A percentile compares a stretch with the other conserved stretches of the same genome.
Conservation (phyloP, 257 asterid genomes). For the Gentiana dahurica region DNA sequence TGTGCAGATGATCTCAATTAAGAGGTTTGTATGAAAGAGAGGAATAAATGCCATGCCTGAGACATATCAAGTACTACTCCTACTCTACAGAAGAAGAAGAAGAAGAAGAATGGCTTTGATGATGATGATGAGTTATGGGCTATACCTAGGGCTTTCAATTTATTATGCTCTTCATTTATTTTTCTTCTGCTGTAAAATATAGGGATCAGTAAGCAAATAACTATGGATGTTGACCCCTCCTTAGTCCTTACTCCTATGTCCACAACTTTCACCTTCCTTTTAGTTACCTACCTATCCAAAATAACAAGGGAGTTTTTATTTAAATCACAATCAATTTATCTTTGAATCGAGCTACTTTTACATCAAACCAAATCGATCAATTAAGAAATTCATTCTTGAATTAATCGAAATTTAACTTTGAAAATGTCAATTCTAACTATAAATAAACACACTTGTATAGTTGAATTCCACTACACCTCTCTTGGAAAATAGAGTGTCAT, state of each 20-base stretch:
- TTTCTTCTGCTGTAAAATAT: constrained; percentile 44
- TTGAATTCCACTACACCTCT: no score
- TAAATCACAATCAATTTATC: no score
- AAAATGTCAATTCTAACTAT: no score
- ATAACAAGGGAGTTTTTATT: no score
- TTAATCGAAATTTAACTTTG: no score
- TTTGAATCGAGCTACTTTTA: no score
- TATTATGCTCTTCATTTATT: constrained; percentile 25
- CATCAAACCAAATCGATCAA: no score
- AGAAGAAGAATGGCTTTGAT: constrained; percentile 3
- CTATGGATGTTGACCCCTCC: constrained; percentile 17
- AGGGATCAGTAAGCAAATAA: constrained; percentile 2
- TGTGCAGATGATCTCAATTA: constrained; percentile 15
- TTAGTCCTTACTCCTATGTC: constrained; percentile 1
- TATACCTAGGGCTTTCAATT: constrained; percentile 24
- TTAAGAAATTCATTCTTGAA: no score
- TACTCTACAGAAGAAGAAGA: constrained; percentile 7
- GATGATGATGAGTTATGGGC: constrained; percentile 24
- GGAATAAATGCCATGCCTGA: constrained; percentile 34
- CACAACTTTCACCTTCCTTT: not conserved
- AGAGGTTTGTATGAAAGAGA: constrained; percentile 24
- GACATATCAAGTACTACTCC: constrained; percentile 5
- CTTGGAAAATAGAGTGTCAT: no score
- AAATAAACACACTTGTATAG: no score
- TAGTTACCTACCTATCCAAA: no score